Conservation (phyloP, 2,329 filamentous ascomycete species). For the Cryphonectria nitschkei region DNA sequence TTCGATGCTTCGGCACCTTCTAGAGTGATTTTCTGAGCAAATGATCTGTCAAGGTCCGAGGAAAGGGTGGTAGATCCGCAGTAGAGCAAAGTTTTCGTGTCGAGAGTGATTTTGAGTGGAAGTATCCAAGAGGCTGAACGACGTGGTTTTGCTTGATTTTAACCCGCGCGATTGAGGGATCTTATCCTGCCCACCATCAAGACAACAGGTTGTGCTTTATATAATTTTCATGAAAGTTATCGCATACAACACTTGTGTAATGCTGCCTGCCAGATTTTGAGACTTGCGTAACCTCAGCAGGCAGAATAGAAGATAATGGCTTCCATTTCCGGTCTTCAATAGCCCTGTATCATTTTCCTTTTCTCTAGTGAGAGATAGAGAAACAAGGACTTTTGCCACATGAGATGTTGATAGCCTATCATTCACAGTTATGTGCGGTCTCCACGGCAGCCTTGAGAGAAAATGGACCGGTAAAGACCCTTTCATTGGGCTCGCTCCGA, state of each 20-base stretch:
- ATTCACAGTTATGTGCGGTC: background rate
- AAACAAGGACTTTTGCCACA: background rate
- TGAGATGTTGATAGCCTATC: background rate
- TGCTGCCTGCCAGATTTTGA: background rate
- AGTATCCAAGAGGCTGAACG: background rate
- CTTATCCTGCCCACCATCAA: background rate
- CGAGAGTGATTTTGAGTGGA: background rate
- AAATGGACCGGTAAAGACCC: background rate
- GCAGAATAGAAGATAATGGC: background rate
- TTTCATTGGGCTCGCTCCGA: background rate
- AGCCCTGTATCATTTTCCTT: background rate
- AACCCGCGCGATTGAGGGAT: too few relatives aligned
- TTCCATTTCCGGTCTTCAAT: background rate
- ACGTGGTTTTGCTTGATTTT: background rate
- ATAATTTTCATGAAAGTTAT: background rate
- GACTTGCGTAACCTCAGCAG: background rate
- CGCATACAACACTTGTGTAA: background rate
- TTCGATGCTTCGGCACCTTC: background rate
- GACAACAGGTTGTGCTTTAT: background rate
- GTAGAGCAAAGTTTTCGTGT: background rate
- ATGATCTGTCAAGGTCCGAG: too few relatives aligned
- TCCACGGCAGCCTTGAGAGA: background rate
- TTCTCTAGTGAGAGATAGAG: background rate
- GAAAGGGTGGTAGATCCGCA: background rate
- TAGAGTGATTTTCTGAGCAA: background rate